Base-by-base conservation (phyloP, 2,329 filamentous ascomycete species). In the Ophiostoma sp. region DNA sequence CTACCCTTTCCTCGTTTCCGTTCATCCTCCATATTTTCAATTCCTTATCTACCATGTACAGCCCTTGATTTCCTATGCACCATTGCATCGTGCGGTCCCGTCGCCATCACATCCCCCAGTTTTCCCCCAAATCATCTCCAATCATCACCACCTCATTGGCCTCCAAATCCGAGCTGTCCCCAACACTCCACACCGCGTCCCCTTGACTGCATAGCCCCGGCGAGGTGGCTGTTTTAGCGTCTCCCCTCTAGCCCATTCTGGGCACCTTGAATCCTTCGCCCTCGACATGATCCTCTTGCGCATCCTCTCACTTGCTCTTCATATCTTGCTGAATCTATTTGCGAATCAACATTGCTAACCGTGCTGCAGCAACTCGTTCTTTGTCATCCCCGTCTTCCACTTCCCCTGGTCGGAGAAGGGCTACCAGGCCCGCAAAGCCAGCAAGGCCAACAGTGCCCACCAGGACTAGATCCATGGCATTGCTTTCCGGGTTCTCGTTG, bases 361-460 rank as follows among this genome's bases (percentile, higher is more conserved):
- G 15, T 48, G 20, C 64, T 54, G 68, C 76, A 95, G 92, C 83
- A 89, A 89, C 81, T 89, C 86, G 36, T 97, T 97, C 88, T 95
- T 97, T 84, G 85, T 95, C 79, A 88, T 96, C 73, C 94, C 94
- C 68, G 93, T 97, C 73, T 89, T 91, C 76, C 93, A 97, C 84
- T 96, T 97, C 85, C 94, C 94, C 69, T 97, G 94, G 94, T 94
- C 91, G 52, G 90, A 91, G 76, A 90, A 90, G 81, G 91, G 87
- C 69, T 86, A 86, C 73, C 85, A 88, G 79, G 79, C 78, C 72
- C 86, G 89, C 62, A 35, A 35, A 35, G 62, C 62, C 20, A 65
- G 35, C 72, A 78, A 77, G 72, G 75, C 76, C 73, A 83, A 90
- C 83, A 81, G 79, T 27, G 11, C 57, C 3, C 57, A 62, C 27